These are phyloP conservation scores for Fusarium sambucinum DNA, from an alignment of 2,329 filamentous ascomycete species.

Conservation along the genomic window DNA sequence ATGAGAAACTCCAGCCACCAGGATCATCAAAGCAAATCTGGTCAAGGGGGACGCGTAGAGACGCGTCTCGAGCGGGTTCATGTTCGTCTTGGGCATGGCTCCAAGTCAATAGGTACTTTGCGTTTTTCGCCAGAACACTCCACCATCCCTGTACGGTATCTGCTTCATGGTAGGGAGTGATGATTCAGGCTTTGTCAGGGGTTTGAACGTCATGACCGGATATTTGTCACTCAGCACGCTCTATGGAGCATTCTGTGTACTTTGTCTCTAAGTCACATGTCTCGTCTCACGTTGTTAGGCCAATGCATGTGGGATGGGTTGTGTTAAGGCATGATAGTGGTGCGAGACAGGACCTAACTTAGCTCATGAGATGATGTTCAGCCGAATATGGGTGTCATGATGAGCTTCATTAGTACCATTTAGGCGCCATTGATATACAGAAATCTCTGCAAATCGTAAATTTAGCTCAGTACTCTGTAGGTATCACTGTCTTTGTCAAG, in stretches of 20 bases:
- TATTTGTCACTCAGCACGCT: constrained; percentile 53
- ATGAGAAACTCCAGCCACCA: constrained; percentile 42
- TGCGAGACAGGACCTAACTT: constrained; percentile 24
- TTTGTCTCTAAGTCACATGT: constrained; percentile 14
- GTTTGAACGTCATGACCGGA: constrained; percentile 33
- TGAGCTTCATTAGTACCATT: constrained; percentile 5
- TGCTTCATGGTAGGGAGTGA: constrained; percentile 33
- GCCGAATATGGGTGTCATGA: constrained; percentile 41
- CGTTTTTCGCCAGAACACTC: constrained; percentile 13
- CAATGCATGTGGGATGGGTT: constrained; percentile 36
- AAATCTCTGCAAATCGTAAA: not conserved
- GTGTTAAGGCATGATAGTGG: constrained; percentile 31
- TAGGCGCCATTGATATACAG: constrained; percentile 23
- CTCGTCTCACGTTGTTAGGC: constrained; percentile 37
- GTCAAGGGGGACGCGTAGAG: constrained; percentile 40
- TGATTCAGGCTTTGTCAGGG: constrained; percentile 46
- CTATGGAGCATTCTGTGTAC: not conserved
- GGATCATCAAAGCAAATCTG: constrained; percentile 29
- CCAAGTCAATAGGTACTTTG: constrained; percentile 23
- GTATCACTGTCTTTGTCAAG: not conserved
- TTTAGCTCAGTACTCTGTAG: not conserved
- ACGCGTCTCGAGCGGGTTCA: constrained; percentile 41
- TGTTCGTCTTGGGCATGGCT: constrained; percentile 37
- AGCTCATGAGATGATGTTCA: constrained; percentile 12
- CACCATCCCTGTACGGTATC: constrained; percentile 24